Percentiles rank a stretch among this genome's conserved stretches.
These are phyloP conservation scores for Acephala macrosclerotiorum DNA, from an alignment of 2,329 filamentous ascomycete genomes.

Conservation along the genomic window DNA sequence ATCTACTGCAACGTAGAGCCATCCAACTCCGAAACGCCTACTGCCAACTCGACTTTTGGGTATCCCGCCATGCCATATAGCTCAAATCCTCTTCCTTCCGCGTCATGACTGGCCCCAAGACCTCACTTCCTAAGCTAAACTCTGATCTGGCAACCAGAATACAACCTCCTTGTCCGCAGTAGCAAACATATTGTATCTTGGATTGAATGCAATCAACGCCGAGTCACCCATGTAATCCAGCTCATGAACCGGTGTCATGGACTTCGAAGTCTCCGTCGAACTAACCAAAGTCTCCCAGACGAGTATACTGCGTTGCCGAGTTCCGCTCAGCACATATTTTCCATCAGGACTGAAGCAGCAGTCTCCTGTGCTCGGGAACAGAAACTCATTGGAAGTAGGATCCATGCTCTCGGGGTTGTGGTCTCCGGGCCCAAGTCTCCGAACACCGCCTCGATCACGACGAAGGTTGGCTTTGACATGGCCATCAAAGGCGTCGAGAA, in stretches of 20 bases:
- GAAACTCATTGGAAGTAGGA: slow-evolving; percentile 40
- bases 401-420: slow-evolving; percentile 39
- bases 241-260: slow-evolving; percentile 68
- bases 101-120: not conserved
- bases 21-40: too few species aligned
- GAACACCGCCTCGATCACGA: slow-evolving; percentile 61
- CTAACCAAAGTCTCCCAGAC: slow-evolving; percentile 82
- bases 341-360: slow-evolving; percentile 91
- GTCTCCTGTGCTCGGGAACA: slow-evolving; percentile 72
- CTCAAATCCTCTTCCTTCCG: not conserved
- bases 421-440: slow-evolving; percentile 62
- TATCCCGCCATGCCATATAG: not conserved
- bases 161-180: slow-evolving; percentile 86
- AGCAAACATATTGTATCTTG: slow-evolving; percentile 88
- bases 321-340: slow-evolving; percentile 86
- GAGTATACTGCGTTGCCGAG: slow-evolving; percentile 71
- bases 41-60: not conserved
- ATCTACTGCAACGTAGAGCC: too few species aligned
- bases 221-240: slow-evolving; percentile 72
- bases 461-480: slow-evolving; percentile 76
- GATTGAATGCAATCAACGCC: slow-evolving; percentile 86
- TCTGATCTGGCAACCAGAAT: slow-evolving; percentile 76
- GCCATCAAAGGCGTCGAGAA: slow-evolving; percentile 93
- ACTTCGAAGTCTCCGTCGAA: slow-evolving; percentile 56
- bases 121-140: slow-evolving; percentile 10